These are phyloP conservation scores for Solanum microdontum DNA, from an alignment of 257 asterid species.

Conservation along the genomic window DNA sequence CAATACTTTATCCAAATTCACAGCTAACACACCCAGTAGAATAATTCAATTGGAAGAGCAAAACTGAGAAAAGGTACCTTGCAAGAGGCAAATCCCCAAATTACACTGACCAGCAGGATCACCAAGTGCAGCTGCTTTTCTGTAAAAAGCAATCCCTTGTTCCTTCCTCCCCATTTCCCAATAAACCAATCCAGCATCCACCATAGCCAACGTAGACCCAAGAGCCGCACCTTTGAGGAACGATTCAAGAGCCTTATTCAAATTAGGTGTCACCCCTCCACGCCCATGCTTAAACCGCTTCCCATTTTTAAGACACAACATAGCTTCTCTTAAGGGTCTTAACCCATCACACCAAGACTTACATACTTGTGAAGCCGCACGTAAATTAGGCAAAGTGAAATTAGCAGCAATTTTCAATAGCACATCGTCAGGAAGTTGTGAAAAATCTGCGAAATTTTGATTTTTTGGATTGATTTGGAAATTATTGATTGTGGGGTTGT, in stretches of 20 bases:
- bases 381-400: slow-evolving; percentile 40
- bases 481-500: background rate
- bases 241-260: slow-evolving; percentile 49
- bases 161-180: slow-evolving; percentile 67
- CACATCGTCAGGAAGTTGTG: slow-evolving; percentile 54
- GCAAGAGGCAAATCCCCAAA: slow-evolving; percentile 64
- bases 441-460: slow-evolving; percentile 18
- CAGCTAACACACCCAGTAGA: background rate
- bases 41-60: background rate
- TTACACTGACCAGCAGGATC: slow-evolving; percentile 70
- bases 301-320: slow-evolving; percentile 45
- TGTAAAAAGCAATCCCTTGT: slow-evolving; percentile 40
- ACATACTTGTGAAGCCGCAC: slow-evolving; percentile 72
- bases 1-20: background rate
- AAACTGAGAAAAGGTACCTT: slow-evolving; percentile 5
- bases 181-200: slow-evolving; percentile 67
- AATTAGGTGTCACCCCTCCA: slow-evolving; percentile 40
- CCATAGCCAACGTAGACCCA: slow-evolving; percentile 80
- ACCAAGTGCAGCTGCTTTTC: slow-evolving; percentile 66
- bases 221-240: slow-evolving; percentile 76
- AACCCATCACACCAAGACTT: slow-evolving; percentile 81
- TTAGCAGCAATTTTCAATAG: slow-evolving; percentile 39
- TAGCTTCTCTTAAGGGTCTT: slow-evolving; percentile 58
- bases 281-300: slow-evolving; percentile 72
- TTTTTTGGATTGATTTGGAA: background rate